These are phyloP conservation scores for Wickerhamomyces sydowiorum DNA, from an alignment of 805 yeast genomes.

Conservation along the genomic window DNA sequence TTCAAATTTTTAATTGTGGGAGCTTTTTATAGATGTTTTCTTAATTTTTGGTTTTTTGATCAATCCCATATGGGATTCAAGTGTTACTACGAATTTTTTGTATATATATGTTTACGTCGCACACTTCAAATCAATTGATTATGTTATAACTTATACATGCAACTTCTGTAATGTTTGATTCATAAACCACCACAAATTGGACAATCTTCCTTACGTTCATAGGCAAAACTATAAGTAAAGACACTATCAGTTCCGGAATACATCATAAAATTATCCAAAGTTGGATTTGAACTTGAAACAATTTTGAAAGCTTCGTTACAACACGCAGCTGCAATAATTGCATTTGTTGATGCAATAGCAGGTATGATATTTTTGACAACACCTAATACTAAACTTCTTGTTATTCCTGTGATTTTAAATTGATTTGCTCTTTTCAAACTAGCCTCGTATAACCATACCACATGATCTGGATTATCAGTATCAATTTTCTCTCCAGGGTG, in stretches of 20 bases:
- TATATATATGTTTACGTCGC: neutral
- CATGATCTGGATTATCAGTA: constrained; percentile 61
- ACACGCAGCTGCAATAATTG: constrained; percentile 84
- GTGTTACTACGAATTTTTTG: too few species aligned
- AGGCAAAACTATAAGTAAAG: constrained; percentile 66
- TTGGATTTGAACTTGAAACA: constrained; percentile 63
- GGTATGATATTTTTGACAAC: constrained; percentile 91
- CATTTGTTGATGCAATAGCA: constrained; percentile 91
- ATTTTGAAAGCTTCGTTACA: constrained; percentile 83
- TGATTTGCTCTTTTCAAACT: constrained; percentile 55
- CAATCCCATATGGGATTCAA: too few species aligned
- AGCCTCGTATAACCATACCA: constrained; percentile 52
- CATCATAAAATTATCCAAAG: constrained; percentile 74
- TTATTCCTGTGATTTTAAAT: constrained; percentile 68
- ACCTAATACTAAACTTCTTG: constrained; percentile 68
- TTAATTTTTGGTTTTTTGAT: too few species aligned
- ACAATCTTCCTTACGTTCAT: constrained; percentile 57
- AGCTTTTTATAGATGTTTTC: too few species aligned
- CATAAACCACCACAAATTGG: constrained; percentile 62
- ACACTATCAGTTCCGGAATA: constrained; percentile 80
- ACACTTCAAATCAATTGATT: too few species aligned
- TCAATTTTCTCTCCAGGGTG: constrained; percentile 49
- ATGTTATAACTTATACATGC: too few species aligned
- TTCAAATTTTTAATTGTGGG: too few species aligned
- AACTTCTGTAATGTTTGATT: neutral